Evolutionary conservation across 1,139 yeast genomes (phyloP).

Genomic region (Zygotorulaspora mrakii): DNA sequence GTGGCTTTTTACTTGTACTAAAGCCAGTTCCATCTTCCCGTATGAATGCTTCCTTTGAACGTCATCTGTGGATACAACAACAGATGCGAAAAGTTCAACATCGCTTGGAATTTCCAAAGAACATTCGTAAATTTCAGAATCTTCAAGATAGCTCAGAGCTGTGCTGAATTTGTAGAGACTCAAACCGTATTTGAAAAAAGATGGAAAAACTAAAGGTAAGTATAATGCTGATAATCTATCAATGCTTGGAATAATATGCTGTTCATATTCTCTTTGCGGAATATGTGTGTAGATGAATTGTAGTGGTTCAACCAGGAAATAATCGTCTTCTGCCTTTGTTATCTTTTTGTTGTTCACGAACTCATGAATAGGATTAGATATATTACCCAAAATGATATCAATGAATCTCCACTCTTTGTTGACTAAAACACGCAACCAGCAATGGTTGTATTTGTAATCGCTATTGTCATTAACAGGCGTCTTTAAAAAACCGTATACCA

Average conservation of each 20-base stretch:
- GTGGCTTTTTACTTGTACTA: constrained; percentile 75
- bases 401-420: constrained; percentile 76
- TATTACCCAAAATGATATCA: constrained; percentile 63
- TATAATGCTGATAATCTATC: constrained; percentile 75
- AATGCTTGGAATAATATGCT: constrained; percentile 81
- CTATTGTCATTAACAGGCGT: constrained; percentile 55
- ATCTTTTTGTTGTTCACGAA: constrained; percentile 37
- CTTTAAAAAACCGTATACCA: constrained; percentile 80
- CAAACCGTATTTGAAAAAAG: constrained; percentile 59
- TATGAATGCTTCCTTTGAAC: constrained; percentile 16
- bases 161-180: constrained; percentile 67
- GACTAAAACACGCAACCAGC: constrained; percentile 78
- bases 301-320: constrained; percentile 74
- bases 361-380: constrained; percentile 47
- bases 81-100: constrained; percentile 53
- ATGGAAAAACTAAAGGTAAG: constrained; percentile 81
- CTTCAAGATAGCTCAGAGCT: constrained; percentile 67
- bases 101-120: constrained; percentile 68
- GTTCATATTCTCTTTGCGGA: constrained; percentile 73
- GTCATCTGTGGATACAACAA: constrained; percentile 28
- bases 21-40: constrained; percentile 50
- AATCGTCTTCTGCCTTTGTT: constrained; percentile 46
- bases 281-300: constrained; percentile 79
- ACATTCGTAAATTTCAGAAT: constrained; percentile 74
- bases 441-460: constrained; percentile 66